These are phyloP conservation scores for Raffaelea albimanens DNA, from an alignment of 2,329 filamentous ascomycete genomes.

Conservation along the genomic window DNA sequence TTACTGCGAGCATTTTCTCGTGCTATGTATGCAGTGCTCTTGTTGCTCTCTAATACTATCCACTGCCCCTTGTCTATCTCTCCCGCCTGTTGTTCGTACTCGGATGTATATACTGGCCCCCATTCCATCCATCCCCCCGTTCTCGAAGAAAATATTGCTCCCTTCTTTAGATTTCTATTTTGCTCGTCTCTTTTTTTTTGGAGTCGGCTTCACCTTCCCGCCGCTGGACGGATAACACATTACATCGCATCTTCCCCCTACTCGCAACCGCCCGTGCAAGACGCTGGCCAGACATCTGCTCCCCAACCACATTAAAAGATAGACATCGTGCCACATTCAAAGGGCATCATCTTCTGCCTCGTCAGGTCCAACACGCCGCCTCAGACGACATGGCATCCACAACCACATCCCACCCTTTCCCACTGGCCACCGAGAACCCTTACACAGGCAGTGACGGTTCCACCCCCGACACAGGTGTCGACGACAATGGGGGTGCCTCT, in stretches of 20 bases:
- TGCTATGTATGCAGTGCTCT: no score
- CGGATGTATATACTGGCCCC: background rate
- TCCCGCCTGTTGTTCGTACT: constrained; percentile 1
- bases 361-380: background rate
- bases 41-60: background rate
- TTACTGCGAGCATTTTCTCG: no score
- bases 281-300: no score
- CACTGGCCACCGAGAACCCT: constrained; percentile 31
- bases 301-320: background rate
- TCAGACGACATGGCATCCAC: constrained; percentile 24
- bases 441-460: constrained; percentile 25
- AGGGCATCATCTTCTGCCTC: background rate
- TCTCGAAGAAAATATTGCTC: no score
- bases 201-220: background rate
- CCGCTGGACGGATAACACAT: constrained; percentile 11
- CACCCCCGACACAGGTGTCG: constrained; percentile 21
- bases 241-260: background rate
- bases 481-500: constrained; percentile 54
- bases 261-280: no score
- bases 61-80: background rate
- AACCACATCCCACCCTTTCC: constrained; percentile 28
- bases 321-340: background rate
- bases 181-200: background rate
- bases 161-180: background rate
- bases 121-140: no score